phyloP scores from a whole-genome alignment of 2,329 filamentous ascomycete species.

The Xylaria arbuscula region DNA sequence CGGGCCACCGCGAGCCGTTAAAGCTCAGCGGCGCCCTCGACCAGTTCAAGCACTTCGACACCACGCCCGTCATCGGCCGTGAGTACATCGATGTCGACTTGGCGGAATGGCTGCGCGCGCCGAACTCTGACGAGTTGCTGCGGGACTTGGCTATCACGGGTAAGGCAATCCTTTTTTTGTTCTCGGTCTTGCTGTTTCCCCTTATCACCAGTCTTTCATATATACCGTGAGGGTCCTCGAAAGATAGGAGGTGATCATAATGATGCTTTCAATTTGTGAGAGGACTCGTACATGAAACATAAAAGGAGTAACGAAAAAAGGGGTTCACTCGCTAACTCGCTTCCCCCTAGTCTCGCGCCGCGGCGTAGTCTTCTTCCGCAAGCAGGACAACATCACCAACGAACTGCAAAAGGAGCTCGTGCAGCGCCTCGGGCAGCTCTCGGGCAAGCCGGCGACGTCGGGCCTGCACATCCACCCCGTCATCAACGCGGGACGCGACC shows the following conservation, averaged over 20 bases:
- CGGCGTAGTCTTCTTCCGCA: constrained; percentile 76
- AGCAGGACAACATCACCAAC: constrained; percentile 69
- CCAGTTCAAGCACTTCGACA: constrained; percentile 65
- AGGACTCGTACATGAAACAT: not conserved
- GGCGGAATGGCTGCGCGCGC: constrained; percentile 68
- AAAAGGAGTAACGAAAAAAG: too few species aligned
- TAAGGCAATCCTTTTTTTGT: constrained; percentile 51
- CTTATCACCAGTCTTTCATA: not conserved
- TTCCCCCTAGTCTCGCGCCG: constrained; percentile 68
- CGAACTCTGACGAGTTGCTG: constrained; percentile 71
- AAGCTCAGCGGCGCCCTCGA: constrained; percentile 64
- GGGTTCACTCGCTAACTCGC: constrained; percentile 1
- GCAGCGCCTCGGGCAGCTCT: constrained; percentile 67
- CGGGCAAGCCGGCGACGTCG: constrained; percentile 66
- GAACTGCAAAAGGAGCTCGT: constrained; percentile 74
- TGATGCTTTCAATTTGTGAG: not conserved
- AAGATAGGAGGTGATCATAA: not conserved
- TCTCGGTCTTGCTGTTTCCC: not conserved
- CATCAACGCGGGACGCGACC: constrained; percentile 62
- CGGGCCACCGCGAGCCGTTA: constrained; percentile 53
- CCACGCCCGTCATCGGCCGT: constrained; percentile 70
- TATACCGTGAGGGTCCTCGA: not conserved
- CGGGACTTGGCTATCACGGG: constrained; percentile 75
- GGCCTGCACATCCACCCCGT: constrained; percentile 71
- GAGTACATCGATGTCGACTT: constrained; percentile 70